A percentile compares a stretch with the other conserved stretches of the same genome.
Evolutionary conservation across 2,329 filamentous ascomycete species (phyloP).

Genomic region (Chaetomium globosum): DNA sequence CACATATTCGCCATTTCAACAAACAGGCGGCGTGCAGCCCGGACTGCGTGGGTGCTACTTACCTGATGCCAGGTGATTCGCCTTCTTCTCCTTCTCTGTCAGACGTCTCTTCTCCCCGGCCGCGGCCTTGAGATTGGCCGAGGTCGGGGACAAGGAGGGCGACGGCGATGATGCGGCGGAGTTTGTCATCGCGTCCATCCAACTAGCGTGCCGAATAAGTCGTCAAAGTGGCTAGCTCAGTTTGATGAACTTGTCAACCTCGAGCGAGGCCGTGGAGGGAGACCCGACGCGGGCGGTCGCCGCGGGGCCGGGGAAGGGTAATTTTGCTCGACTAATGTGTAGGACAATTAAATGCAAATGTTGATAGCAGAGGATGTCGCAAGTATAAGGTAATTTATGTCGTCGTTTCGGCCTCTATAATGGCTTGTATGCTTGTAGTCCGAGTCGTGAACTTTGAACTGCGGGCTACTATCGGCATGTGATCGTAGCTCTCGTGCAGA

Average conservation of each 20-base stretch:
- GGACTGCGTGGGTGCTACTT: conserved; percentile 16
- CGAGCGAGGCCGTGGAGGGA: background rate
- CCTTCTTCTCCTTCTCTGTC: conserved; percentile 46
- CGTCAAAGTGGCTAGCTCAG: background rate
- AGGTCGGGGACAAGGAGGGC: conserved; percentile 9
- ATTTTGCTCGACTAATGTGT: background rate
- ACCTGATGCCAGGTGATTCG: conserved; percentile 45
- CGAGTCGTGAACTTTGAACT: background rate
- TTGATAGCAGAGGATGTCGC: background rate
- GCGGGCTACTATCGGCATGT: conserved; percentile 26
- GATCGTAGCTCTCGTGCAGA: conserved; percentile 21
- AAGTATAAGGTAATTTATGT: background rate
- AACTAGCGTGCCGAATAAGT: background rate
- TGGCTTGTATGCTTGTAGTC: background rate
- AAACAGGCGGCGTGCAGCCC: background rate
- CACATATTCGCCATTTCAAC: background rate
- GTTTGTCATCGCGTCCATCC: background rate
- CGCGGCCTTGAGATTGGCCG: conserved; percentile 3
- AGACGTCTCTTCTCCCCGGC: conserved; percentile 42
- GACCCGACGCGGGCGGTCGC: background rate
- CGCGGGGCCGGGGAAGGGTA: background rate
- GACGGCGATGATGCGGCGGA: background rate
- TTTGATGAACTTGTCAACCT: background rate
- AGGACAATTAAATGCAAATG: background rate
- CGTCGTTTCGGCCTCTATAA: background rate